Base-by-base conservation (phyloP, 2,329 filamentous ascomycete genomes). In the Trichoderma harzianum region DNA sequence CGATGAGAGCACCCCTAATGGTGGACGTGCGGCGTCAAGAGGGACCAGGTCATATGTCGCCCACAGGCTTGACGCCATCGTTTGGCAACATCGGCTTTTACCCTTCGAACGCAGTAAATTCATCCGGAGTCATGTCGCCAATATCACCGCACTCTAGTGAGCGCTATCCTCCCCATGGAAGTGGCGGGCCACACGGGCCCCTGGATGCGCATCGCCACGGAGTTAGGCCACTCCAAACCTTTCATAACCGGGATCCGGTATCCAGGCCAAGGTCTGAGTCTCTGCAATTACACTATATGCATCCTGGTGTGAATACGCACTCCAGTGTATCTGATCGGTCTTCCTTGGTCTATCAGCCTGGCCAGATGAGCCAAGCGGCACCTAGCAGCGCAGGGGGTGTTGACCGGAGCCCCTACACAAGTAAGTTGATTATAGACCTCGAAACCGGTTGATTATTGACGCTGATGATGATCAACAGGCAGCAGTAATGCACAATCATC, bases 41-140 rank as follows among this genome's bases (percentile, higher is more conserved):
- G 8, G 86, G 87, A 12, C 89, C 90, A n/a, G 88, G 90, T 26
- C 90, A 92, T 76, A 84, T 91, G 75, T 92, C 91, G 12, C 87
- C 91, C 1, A 89, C 89, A 0, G 89, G 89, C 12, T 84, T 93
- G 30, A 92, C 88, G 74, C 90, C 91, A 30, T 88, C 88, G 0
- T 92, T 93, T 80, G 89, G 90, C 11, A 86, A 86, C 74, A 89
- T 93, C 75, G 88, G 88, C 2, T 93, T 93, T 77, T 87, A 87
- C 67, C 86, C 88, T 21, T 81, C 84, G 1, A 83, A 81, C 14
- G 81, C 83, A 18, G 84, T 89, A 79, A 83, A 82, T 74, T 85
- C 79, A 71, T 80, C 88, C 1, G 88, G 90, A 72, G 82, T 89
- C 18, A 81, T 89, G 61, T 90, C 89, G 3, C 87, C 89, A 3